These are phyloP conservation scores for Xylaria sp. DNA, from an alignment of 2,329 filamentous ascomycete genomes.

Conservation along the genomic window DNA sequence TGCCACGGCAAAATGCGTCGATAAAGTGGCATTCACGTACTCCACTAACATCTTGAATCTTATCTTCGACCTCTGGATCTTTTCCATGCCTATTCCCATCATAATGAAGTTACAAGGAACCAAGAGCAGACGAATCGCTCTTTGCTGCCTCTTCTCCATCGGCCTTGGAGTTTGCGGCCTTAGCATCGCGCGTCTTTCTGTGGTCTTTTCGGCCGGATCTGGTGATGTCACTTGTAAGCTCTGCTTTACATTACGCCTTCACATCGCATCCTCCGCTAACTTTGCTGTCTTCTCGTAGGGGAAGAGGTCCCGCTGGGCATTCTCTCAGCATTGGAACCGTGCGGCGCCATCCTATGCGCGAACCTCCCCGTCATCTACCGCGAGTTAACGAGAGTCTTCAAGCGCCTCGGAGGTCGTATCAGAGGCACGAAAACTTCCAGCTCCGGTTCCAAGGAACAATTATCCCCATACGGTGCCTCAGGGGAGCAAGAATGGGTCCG, in stretches of 20 bases:
- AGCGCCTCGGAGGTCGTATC: constrained; percentile 28
- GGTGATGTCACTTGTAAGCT: constrained; percentile 43
- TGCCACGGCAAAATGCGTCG: constrained; percentile 37
- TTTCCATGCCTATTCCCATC: constrained; percentile 45
- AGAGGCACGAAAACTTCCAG: constrained; percentile 20
- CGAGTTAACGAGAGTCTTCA: constrained; percentile 50
- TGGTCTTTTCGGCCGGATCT: constrained; percentile 41
- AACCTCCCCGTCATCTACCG: constrained; percentile 45
- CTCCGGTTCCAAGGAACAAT: constrained; percentile 14
- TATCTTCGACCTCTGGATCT: constrained; percentile 45
- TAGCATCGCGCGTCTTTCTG: constrained; percentile 42
- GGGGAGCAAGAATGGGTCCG: constrained; percentile 38
- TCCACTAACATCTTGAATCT: constrained; percentile 45
- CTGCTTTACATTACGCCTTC: neutral
- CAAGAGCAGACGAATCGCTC: constrained; percentile 37
- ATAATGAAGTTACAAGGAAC: constrained; percentile 40
- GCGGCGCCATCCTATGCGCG: constrained; percentile 44
- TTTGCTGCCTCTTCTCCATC: constrained; percentile 44
- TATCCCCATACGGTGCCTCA: constrained; percentile 10
- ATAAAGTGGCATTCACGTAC: constrained; percentile 44
- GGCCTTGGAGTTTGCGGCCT: constrained; percentile 42
- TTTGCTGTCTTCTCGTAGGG: constrained; percentile 31
- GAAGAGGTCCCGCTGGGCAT: constrained; percentile 43
- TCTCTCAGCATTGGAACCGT: constrained; percentile 44
- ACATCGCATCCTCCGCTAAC: neutral